Evolutionary conservation across 2,329 filamentous ascomycete genomes (phyloP).

Genomic region (Fusarium graminum): DNA sequence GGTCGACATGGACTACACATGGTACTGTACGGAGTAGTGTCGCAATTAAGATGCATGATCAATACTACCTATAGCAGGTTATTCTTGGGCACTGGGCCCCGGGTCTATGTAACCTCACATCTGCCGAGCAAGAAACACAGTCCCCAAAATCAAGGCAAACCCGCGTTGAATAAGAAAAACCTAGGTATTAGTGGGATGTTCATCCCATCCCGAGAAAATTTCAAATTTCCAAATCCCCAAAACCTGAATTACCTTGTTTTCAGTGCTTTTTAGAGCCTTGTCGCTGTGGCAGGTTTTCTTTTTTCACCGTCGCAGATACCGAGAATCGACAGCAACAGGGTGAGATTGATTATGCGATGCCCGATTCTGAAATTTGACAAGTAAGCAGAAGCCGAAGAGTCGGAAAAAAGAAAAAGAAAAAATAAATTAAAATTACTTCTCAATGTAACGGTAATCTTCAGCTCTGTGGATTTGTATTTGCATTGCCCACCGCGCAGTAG

Average conservation of each 20-base stretch:
- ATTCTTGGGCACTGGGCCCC: conserved; percentile 13
- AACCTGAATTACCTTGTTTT: conserved; percentile 10
- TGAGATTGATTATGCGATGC: conserved; percentile 23
- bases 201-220: background rate
- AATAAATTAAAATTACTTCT: too few species aligned
- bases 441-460: conserved; percentile 19
- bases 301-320: conserved; percentile 1
- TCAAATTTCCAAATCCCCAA: background rate
- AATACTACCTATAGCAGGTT: conserved; percentile 5
- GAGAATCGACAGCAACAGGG: conserved; percentile 2
- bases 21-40: background rate
- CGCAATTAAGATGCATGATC: conserved; percentile 15
- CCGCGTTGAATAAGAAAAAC: conserved; percentile 2
- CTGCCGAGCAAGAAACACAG: conserved; percentile 13
- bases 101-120: conserved; percentile 21
- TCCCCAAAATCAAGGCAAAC: conserved; percentile 27
- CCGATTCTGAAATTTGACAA: conserved; percentile 37
- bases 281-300: conserved; percentile 22
- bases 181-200: conserved; percentile 18
- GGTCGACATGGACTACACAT: background rate
- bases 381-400: conserved; percentile 15
- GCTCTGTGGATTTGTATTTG: conserved; percentile 9
- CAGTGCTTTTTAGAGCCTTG: conserved; percentile 6
- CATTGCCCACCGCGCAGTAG: conserved; percentile 17
- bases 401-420: conserved; percentile 6